phyloP scores from a whole-genome alignment of 768 basidiomycete species.

The Melanogaster broomeanus region DNA sequence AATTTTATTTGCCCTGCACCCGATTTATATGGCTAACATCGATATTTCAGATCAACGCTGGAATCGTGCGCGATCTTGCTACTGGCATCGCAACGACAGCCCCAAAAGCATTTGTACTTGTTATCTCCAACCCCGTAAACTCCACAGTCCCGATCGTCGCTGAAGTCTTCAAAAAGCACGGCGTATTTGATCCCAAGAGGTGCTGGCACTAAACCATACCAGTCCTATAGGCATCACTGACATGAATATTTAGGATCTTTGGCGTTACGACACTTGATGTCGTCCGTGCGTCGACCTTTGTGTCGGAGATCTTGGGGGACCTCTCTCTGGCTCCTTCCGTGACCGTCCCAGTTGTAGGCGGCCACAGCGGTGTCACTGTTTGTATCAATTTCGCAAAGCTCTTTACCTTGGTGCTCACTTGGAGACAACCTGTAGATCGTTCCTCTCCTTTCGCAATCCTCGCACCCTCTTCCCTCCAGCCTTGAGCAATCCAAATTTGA shows the following conservation, averaged over 20 bases:
- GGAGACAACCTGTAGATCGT: constrained; percentile 60
- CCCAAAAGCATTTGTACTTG: constrained; percentile 91
- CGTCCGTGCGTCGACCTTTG: constrained; percentile 96
- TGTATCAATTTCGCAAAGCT: constrained; percentile 20
- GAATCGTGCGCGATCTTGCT: constrained; percentile 93
- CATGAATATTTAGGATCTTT: constrained; percentile 63
- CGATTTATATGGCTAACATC: constrained; percentile 1
- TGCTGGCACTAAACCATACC: constrained; percentile 31
- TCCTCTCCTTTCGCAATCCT: constrained; percentile 89
- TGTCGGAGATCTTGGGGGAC: constrained; percentile 74
- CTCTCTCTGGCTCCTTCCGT: constrained; percentile 60
- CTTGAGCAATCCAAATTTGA: constrained; percentile 51
- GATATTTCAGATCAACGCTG: constrained; percentile 86
- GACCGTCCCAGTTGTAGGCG: constrained; percentile 89
- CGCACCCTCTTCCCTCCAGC: constrained; percentile 69
- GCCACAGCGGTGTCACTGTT: constrained; percentile 91
- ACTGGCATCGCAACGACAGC: constrained; percentile 79
- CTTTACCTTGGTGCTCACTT: constrained; percentile 6
- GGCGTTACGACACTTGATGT: constrained; percentile 99
- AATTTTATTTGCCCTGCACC: not conserved
- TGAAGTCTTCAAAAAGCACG: constrained; percentile 92
- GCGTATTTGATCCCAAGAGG: constrained; percentile 91
- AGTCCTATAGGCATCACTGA: not conserved
- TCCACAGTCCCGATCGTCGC: constrained; percentile 97
- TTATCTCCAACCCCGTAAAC: constrained; percentile 99